Evolutionary conservation across 257 asterid genomes (phyloP), one percentile per base, ranked within the genome.

Genomic region (Nicotiana sylvestris): DNA sequence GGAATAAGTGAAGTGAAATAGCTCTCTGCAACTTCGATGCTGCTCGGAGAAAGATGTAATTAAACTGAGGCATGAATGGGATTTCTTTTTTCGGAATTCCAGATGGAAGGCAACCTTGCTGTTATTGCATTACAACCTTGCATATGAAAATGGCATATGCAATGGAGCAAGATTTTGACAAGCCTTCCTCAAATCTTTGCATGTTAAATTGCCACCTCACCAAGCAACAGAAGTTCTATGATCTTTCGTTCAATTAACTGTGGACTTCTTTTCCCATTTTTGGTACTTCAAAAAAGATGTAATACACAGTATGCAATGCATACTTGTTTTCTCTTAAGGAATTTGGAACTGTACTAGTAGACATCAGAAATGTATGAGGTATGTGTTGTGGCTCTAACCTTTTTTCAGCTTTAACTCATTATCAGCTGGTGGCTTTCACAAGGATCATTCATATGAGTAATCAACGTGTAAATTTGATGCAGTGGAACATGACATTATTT

Each of bases 81-180:
- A 43, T 82, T 13, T 32, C 17, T n/a, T 21, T 33, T 25, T 43
- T 16, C 39, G 35, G 53, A 79, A 46, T 66, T 78, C 57, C 86
- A 78, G 66, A 80, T 49, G 83, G 80, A 35, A 30, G 77, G 79
- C 79, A 15, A 4, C 18, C 61, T 76, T 56, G 82, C 76, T 77
- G 46, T 27, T 74, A 43, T 49, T 85, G 81, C 74, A 68, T 35
- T 66, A 32, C 67, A 56, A 84, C 83, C 62, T 21, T 51, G 82
- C 87, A 66, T 67, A 78, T 82, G 87, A 77, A 81, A 80, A 67
- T 72, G 81, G 84, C 58, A 78, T 65, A 56, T 81, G 81, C 76
- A 79, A 70, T 61, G 53, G n/a, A 35, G 43, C 66, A 76, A 68
- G 83, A 81, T 72, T 81, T 83, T 70, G 69, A 49, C 81, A 32